These are phyloP conservation scores for Castanea mollissima DNA, from an alignment of 306 rosid genomes.

Conservation along the genomic window DNA sequence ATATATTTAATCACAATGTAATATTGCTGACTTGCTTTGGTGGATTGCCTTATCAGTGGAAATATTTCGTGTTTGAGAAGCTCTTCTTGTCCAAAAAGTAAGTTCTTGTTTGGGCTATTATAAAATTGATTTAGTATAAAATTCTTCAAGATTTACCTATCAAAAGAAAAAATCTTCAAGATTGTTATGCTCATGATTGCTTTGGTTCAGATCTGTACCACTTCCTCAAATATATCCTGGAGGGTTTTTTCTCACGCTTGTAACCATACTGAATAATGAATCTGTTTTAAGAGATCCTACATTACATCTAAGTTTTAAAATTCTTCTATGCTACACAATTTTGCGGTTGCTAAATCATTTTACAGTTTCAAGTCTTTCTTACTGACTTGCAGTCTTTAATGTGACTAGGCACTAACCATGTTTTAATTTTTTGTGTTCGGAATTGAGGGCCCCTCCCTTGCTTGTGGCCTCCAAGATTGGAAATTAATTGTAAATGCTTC, in stretches of 20 bases:
- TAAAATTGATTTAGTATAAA: not conserved
- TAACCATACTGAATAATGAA: too few relatives aligned
- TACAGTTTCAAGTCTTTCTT: not conserved
- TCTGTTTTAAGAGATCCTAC: not conserved
- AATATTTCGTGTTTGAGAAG: slow-evolving; percentile 25
- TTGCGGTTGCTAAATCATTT: not conserved
- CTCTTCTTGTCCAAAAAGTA: slow-evolving; percentile 10
- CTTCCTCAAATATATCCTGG: not conserved
- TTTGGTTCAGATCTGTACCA: not conserved
- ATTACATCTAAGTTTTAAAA: not conserved
- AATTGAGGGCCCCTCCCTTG: too few relatives aligned
- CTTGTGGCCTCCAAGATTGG: too few relatives aligned
- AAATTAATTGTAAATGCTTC: too few relatives aligned
- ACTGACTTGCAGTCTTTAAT: not conserved
- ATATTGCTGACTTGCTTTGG: slow-evolving; percentile 11
- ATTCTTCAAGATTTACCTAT: not conserved
- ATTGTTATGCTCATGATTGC: not conserved
- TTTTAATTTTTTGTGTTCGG: not conserved
- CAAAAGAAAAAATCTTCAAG: too few relatives aligned
- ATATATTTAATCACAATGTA: not conserved
- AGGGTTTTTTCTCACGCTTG: not conserved
- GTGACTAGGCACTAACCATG: rapidly evolving
- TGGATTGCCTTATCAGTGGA: slow-evolving; percentile 13
- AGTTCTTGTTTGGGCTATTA: not conserved
- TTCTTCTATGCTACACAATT: not conserved